Base-by-base conservation (phyloP, 768 basidiomycete genomes). In the Phylloporus rhodoxanthus region DNA sequence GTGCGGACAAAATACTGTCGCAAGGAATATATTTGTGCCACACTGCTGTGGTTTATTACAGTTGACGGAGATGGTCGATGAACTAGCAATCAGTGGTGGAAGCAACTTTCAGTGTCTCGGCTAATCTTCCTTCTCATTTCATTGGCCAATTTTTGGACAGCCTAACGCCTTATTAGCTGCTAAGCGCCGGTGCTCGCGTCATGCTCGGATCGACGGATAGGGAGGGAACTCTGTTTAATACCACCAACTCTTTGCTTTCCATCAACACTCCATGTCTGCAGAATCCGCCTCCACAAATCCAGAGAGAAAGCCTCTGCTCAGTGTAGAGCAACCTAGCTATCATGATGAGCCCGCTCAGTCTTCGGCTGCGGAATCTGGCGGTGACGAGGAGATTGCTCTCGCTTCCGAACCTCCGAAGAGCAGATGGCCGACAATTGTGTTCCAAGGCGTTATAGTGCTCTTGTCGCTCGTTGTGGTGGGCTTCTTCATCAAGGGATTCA, bases 401-500 rank as follows among this genome's bases (percentile, higher is more conserved):
- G 38, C 36, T 17, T 15, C 23, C 6, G 40, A 37, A 8, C 2
- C 26, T 17, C 43, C 47, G 3, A 64, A 56, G 43, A 32, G 47
- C 5, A 55, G 41, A 19, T 56, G 48, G 54, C 45, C 40, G 20
- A 57, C 17, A 26, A 46, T 64, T 8, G 39, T 20, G 1, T 53
- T 66, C 47, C 73, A 72, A 51, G 54, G 65, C 26, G 45, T 71
- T 4, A 54, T 78, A 25, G 54, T 64, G 7, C 34, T 77, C 2
- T 49, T 69, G 3, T 71, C 70, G 10, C 59, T 70, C 0, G 58
- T 76, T 23, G 58, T 71, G 3, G 50, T 84, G 8, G 76, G 60
- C 4, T 43, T 84, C 32, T 76, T 88, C 47, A 73, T 89, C 62
- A 85, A 87, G 56, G 83, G 79, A 3, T 82, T 85, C 58, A 77